Evolutionary conservation across 176 grass and related monocot species (phyloP), one percentile per base, ranked within the genome.

Genomic region (Carex myosuroides): DNA sequence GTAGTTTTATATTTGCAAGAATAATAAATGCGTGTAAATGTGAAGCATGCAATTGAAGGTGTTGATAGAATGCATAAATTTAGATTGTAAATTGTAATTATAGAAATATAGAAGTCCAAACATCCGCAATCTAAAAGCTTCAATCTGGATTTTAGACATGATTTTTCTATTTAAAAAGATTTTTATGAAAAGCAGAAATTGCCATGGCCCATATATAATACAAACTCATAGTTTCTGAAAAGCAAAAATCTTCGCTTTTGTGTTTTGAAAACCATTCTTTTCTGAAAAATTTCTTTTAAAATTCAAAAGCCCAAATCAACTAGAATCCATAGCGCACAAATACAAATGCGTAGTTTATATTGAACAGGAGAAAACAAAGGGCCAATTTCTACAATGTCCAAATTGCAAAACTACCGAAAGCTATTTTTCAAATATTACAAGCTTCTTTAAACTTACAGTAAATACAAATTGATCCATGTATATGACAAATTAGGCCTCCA

Each of bases 401-500:
- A 78, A 77, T 56, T 57, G 73, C 50, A 57, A 78, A 71, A 78
- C 73, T 78, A 78, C 52, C 24, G 26, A 78, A 75, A 56, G 52
- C 46, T 78, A 78, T 56, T 57, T 50, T 33, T 16, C 73, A 78
- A 78, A 78, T 57, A 77, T 78, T 78, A 78, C 73, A 78, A 57
- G 52, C 52, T 78, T 78, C 50, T 33, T 78, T 56, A 57, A 78
- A 56, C 32, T 33, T 78, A 57, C 39, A 44, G 52, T 78, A 35
- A 78, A 10, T 57, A 78, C 24, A 78, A 55, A 17, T 77, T 8
- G 21, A 74, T 77, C 13, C 73, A 77, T 77, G 72, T 55, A 77
- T 18, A 77, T 57, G 50, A 53, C 70, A 26, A 39, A 53, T 21
- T 6, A 78, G 24, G 13, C 73, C 52, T 78, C 73, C 24, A 78